Evolutionary conservation across 352 stramenopile species (phyloP).

Genomic region (Nothophytophthora sp.): DNA sequence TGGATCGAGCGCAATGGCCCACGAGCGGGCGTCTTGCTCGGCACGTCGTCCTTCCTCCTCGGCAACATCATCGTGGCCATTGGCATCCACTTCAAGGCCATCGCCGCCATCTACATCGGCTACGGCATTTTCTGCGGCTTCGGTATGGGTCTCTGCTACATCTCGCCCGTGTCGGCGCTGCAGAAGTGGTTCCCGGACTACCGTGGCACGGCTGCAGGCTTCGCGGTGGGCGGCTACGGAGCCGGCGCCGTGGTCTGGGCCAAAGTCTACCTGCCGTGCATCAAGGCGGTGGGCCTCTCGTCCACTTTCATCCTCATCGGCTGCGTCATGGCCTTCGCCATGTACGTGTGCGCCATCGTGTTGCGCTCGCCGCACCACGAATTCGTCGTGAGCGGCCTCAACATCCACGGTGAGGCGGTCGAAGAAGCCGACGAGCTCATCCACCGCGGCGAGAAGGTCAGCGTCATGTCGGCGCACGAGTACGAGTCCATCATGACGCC

Average conservation of each 20-base stretch:
- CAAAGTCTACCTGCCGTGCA: slow-evolving; percentile 55
- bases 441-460: slow-evolving; percentile 32
- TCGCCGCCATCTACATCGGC: slow-evolving; percentile 54
- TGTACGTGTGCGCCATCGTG: slow-evolving; percentile 44
- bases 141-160: slow-evolving; percentile 66
- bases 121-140: slow-evolving; percentile 65
- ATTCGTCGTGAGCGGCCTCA: slow-evolving; percentile 48
- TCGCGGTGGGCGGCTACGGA: slow-evolving; percentile 59
- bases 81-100: slow-evolving; percentile 45
- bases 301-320: slow-evolving; percentile 50
- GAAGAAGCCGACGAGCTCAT: slow-evolving; percentile 29
- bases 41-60: slow-evolving; percentile 43
- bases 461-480: slow-evolving; percentile 35
- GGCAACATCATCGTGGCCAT: slow-evolving; percentile 54
- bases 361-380: slow-evolving; percentile 47
- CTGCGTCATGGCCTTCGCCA: slow-evolving; percentile 31
- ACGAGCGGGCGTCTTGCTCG: slow-evolving; percentile 39
- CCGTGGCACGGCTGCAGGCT: slow-evolving; percentile 55
- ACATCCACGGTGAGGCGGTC: slow-evolving; percentile 59
- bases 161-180: slow-evolving; percentile 61
- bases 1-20: slow-evolving; percentile 65
- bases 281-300: slow-evolving; percentile 43
- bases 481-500: slow-evolving; percentile 47
- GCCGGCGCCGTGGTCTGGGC: slow-evolving; percentile 58
- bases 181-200: slow-evolving; percentile 79